Evolutionary conservation across 352 stramenopile genomes (phyloP), one percentile per base, ranked within the genome.

Genomic region (Pythium grandisporangium): DNA sequence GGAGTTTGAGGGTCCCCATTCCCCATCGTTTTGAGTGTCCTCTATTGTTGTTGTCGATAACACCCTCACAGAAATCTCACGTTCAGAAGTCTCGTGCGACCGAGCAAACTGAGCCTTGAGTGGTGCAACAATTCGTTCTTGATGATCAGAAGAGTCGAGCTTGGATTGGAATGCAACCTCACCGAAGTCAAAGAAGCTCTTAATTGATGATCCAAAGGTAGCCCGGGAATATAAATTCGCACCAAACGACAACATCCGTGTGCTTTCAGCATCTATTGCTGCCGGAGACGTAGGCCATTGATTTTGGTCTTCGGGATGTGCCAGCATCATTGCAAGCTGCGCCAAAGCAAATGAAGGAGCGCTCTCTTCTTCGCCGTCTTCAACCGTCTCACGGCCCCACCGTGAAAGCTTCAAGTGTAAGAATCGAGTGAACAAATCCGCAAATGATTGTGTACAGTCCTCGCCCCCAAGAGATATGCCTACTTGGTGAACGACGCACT

Each of bases 341-440:
- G 75, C 70, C 30, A 92, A 65, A 0, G 70, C 71, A n/a, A 82
- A 78, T 7, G 76, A 90, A 11, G 79, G 74, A 0, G 68, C 53
- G n/a, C 54, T 69, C 44, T 90, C 76, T 53, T 92, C 74, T 61
- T 93, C 81, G 6, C 78, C 81, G 42, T 91, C 75, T 57, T 90
- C 72, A 4, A 92, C 79, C 2, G 71, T 87, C 53, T 90, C 78
- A 34, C 77, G 68, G 13, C 81, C 78, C 81, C 81, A 93, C 17
- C 76, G 70, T 14, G 81, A 88, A 12, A 91, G 48, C 49, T 93
- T 93, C 29, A 93, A 55, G 43, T 93, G 78, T 30, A 91, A 43
- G 25, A 90, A 88, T 7, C 81, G 81, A 19, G 73, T 34, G 16
- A 70, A 75, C 17, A 93, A 52, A 37, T 92, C 78, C 13, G 69